A percentile compares a stretch with the other conserved stretches of the same genome.
phyloP scores from a whole-genome alignment of 2,329 filamentous ascomycete species.

The Alternaria sp. region DNA sequence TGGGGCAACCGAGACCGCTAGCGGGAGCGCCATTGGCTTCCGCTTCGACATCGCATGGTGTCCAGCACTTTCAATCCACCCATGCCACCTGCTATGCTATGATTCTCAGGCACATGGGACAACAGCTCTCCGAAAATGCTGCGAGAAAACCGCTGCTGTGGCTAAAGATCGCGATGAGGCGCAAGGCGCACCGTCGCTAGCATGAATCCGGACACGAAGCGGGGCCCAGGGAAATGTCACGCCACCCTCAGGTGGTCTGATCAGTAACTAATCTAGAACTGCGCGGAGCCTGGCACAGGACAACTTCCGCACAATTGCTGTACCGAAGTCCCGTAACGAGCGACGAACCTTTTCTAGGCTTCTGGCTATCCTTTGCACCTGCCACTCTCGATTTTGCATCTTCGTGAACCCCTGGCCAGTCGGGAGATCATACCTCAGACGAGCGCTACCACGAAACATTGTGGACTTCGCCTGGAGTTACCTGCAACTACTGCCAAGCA shows the following conservation, averaged over 20 bases:
- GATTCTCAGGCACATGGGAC: not conserved
- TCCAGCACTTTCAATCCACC: slow-evolving; percentile 1
- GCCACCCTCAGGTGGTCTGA: slow-evolving; percentile 47
- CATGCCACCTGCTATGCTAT: not conserved
- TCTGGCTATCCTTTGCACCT: slow-evolving; percentile 19
- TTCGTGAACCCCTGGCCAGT: slow-evolving; percentile 10
- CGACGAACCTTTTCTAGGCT: slow-evolving; percentile 8
- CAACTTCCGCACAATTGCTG: slow-evolving; percentile 19
- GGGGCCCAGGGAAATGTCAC: slow-evolving; percentile 38
- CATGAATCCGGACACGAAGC: slow-evolving; percentile 18
- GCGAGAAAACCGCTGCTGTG: slow-evolving; percentile 2
- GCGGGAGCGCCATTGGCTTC: slow-evolving; percentile 11
- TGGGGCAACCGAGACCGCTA: slow-evolving; percentile 12
- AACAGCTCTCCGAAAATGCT: not conserved
- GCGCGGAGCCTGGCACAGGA: slow-evolving; percentile 17
- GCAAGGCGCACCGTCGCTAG: slow-evolving; percentile 7
- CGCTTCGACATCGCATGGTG: slow-evolving; percentile 1
- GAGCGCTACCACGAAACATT: slow-evolving; percentile 5
- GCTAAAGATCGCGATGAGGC: not conserved
- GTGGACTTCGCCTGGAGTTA: slow-evolving; percentile 14
- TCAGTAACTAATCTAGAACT: slow-evolving; percentile 19
- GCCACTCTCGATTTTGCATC: slow-evolving; percentile 23
- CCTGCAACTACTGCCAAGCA: slow-evolving; percentile 26
- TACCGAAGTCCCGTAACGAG: slow-evolving; percentile 28
- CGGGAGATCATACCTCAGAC: slow-evolving; percentile 12